Evolutionary conservation across 2,329 filamentous ascomycete genomes (phyloP), one percentile per base, ranked within the genome.

Genomic region (Phymatotrichopsis omnivora): DNA sequence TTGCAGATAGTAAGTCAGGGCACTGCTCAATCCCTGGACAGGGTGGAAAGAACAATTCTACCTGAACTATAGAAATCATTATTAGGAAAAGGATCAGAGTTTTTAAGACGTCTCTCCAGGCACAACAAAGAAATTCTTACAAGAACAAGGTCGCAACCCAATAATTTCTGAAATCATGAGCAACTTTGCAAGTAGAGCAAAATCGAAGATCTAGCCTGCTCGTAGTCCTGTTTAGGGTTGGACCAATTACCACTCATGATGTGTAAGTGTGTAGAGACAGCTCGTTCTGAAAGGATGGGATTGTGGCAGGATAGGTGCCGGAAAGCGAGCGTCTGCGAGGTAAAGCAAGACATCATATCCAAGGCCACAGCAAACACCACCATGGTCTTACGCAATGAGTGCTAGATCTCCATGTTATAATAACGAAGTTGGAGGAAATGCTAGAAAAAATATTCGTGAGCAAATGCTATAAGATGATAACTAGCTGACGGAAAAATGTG

Each of bases 131-230:
- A 23, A 23, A 17, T n/a, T 42, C 48, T 37, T 42, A 54, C 64
- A 80, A 85, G 65, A 78, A 86, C 2, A 87, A 65, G 22, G 69
- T 68, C 1, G 83, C 82, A 45, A 78, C 76, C 83, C 83, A 87
- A 68, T 89, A 87, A 63, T 80, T 80, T 56, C 74, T 81, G 60
- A 76, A 69, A 64, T 86, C 82, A 42, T 74, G 74, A 57, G 71
- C 75, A 60, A 83, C 69, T 50, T 72, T 70, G 61, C 82, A 80
- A 25, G 78, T 83, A 38, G 76, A 82, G 69, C 83, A 89, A 20
- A n/a, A 72, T 70, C 24, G 80, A 83, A 44, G 69, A 60, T 49
- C 67, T 64, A 22, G 82, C 69, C 34, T 73, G 67, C 45, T 74
- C 67, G 57, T 76, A 82, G 31, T 70, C 75, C 60, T 80, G 76